Conservation (phyloP, 1,139 yeast genomes). For the Debaryomycetaceae sp. region DNA sequence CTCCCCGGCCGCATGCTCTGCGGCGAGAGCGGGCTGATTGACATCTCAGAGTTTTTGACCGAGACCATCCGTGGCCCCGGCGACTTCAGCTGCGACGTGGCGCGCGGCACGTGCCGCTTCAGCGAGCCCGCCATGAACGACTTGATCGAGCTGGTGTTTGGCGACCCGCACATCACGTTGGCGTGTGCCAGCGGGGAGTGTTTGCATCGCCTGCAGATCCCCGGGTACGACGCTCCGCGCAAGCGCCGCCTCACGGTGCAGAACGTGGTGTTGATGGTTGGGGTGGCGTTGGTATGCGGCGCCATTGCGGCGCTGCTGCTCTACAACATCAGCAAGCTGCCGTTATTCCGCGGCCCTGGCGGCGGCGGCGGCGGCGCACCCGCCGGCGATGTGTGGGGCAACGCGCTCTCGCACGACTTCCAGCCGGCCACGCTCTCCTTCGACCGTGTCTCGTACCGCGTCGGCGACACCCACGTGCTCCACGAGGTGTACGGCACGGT, state of each 20-base stretch:
- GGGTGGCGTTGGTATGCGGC: slow-evolving; percentile 42
- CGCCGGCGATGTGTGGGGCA: slow-evolving; percentile 32
- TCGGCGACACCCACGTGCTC: slow-evolving; percentile 50
- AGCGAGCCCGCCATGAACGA: slow-evolving; percentile 97
- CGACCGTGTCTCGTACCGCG: slow-evolving; percentile 62
- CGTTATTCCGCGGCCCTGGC: slow-evolving; percentile 45
- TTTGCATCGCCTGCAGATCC: slow-evolving; percentile 84
- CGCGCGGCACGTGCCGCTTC: slow-evolving; percentile 60
- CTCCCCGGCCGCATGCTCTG: slow-evolving; percentile 90
- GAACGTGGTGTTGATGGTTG: slow-evolving; percentile 46
- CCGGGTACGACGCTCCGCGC: slow-evolving; percentile 78
- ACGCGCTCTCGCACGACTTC: slow-evolving; percentile 49
- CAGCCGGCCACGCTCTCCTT: slow-evolving; percentile 78
- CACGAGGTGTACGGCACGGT: slow-evolving; percentile 68
- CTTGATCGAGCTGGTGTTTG: slow-evolving; percentile 82
- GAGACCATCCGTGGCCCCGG: slow-evolving; percentile 94
- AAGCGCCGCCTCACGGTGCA: slow-evolving; percentile 45
- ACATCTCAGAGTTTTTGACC: slow-evolving; percentile 85
- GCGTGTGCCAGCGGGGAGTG: slow-evolving; percentile 86
- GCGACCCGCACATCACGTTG: slow-evolving; percentile 82
- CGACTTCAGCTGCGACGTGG: slow-evolving; percentile 74
- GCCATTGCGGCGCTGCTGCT: slow-evolving; percentile 38
- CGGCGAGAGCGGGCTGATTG: slow-evolving; percentile 91
- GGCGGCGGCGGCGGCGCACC: slow-evolving; percentile 19
- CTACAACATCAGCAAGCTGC: slow-evolving; percentile 57